Percentiles rank a stretch among this genome's conserved stretches.
Conservation (phyloP, 2,329 filamentous ascomycete genomes). For the Phaeosphaeria sp. region DNA sequence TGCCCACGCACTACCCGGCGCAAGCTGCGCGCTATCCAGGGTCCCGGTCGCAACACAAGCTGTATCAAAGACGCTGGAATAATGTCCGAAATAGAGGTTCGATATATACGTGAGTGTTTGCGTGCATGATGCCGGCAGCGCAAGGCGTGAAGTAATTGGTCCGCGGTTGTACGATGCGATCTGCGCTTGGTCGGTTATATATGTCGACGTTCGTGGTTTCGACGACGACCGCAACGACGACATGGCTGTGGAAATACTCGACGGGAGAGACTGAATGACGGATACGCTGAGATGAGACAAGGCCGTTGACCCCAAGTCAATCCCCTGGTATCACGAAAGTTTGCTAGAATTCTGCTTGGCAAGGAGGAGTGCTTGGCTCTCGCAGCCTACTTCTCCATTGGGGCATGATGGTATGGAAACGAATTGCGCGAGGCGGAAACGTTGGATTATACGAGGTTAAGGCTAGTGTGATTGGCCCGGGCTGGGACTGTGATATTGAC, state of each 20-base stretch:
- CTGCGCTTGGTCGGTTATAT: not conserved
- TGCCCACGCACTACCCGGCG: not conserved
- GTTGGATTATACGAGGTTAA: not conserved
- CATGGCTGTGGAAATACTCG: not conserved
- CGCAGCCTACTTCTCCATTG: not conserved
- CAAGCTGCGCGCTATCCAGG: not conserved
- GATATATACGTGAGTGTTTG: not conserved
- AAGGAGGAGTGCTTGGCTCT: not conserved
- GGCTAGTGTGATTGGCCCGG: not conserved
- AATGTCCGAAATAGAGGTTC: not conserved
- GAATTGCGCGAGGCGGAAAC: not conserved
- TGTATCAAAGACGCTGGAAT: not conserved
- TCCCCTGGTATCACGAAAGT: not conserved
- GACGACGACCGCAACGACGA: not conserved
- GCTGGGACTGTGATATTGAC: not conserved
- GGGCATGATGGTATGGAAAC: not conserved
- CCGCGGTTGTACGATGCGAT: not conserved
- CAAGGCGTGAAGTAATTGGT: not conserved
- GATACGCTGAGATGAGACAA: not conserved
- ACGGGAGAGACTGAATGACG: not conserved
- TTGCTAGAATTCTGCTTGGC: not conserved
- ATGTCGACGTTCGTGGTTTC: not conserved
- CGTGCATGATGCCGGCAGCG: not conserved
- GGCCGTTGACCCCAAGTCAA: not conserved
- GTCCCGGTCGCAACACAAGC: not conserved